A percentile compares a stretch with the other conserved stretches of the same genome.
Evolutionary conservation across 1,284 basidiomycete genomes (phyloP).

Genomic region (Apiotrichum sp.): DNA sequence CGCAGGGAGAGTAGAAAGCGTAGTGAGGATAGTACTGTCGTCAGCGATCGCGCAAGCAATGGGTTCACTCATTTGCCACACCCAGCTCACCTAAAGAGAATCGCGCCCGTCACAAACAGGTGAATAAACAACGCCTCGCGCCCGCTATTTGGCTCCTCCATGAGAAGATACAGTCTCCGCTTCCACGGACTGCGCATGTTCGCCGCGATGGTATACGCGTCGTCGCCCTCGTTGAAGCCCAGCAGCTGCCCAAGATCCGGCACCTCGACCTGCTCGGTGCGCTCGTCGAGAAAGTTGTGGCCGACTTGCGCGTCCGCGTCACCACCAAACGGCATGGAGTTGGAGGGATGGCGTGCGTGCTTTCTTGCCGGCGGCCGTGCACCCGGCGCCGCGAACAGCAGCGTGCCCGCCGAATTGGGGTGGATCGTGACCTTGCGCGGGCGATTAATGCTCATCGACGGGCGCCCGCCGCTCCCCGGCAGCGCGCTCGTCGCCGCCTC

Average conservation of each 20-base stretch:
- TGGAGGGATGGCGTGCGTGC: not conserved
- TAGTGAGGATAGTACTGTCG: conserved; percentile 68
- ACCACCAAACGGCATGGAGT: not conserved
- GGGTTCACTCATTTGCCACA: no score
- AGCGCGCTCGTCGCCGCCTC: not conserved
- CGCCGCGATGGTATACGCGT: conserved; percentile 42
- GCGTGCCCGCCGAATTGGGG: conserved; percentile 21
- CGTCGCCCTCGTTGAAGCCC: conserved; percentile 43
- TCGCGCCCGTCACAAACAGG: conserved; percentile 40
- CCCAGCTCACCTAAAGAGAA: conserved; percentile 43
- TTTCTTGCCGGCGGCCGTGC: conserved; percentile 4
- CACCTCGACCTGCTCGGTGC: conserved; percentile 38
- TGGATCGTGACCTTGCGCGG: conserved; percentile 32
- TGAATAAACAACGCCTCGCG: conserved; percentile 46
- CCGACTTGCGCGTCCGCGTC: not conserved
- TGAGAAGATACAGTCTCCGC: conserved; percentile 43
- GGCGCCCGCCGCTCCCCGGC: conserved; percentile 6
- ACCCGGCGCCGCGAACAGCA: conserved; percentile 29
- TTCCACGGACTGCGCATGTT: conserved; percentile 41
- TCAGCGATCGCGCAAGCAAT: not conserved
- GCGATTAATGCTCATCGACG: not conserved
- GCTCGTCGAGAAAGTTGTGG: conserved; percentile 16
- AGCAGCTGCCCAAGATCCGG: conserved; percentile 45
- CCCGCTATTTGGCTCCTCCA: conserved; percentile 45
- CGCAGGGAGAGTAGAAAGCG: conserved; percentile 74